phyloP scores from a whole-genome alignment of 2,329 filamentous ascomycete genomes.

The Fusarium sp. region DNA sequence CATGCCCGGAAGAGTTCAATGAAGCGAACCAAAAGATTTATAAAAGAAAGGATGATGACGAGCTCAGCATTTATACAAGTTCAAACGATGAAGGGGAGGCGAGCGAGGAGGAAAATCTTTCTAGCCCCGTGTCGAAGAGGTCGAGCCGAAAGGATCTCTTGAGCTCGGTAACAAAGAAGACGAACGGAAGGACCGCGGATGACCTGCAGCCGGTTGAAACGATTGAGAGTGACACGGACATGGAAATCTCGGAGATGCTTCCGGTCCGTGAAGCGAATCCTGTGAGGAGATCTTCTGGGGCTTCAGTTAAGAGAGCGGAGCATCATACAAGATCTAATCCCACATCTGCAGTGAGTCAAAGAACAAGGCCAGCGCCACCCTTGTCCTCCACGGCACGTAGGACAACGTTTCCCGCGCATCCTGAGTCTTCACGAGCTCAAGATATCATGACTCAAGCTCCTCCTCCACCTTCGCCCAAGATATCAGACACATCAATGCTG shows the following conservation, averaged over 20 bases:
- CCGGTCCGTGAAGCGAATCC: not conserved
- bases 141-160: not conserved
- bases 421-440: slow-evolving; percentile 16
- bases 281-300: not conserved
- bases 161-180: not conserved
- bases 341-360: not conserved
- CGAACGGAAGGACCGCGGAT: not conserved
- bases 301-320: not conserved
- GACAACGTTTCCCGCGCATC: not conserved
- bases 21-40: slow-evolving; percentile 23
- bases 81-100: slow-evolving; percentile 14
- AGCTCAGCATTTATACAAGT: slow-evolving; percentile 31
- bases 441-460: slow-evolving; percentile 24
- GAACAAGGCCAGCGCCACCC: not conserved
- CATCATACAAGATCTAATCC: not conserved
- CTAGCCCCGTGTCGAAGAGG: not conserved
- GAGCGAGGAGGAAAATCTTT: not conserved
- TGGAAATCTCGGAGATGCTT: slow-evolving; percentile 17
- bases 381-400: not conserved
- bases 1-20: slow-evolving; percentile 50
- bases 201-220: not conserved
- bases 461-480: slow-evolving; percentile 31
- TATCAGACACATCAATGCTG: slow-evolving; percentile 27
- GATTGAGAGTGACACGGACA: slow-evolving; percentile 32
- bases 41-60: slow-evolving; percentile 20